These are phyloP conservation scores for Colletotrichum liriopes DNA, from an alignment of 2,329 filamentous ascomycete species.

Conservation along the genomic window DNA sequence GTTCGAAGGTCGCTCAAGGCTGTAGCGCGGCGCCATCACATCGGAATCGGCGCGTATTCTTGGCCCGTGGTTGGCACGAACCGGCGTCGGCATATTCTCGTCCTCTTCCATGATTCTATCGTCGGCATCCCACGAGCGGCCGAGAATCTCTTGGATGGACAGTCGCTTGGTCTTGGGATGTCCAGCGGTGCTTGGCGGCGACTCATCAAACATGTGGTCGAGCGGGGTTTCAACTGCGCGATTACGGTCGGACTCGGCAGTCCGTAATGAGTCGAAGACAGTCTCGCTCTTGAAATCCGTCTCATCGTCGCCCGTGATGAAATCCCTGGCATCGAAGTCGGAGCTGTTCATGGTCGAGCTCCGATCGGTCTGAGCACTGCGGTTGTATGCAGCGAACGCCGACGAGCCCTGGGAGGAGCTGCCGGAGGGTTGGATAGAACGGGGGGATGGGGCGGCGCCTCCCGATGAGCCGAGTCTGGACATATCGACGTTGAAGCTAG, in stretches of 20 bases:
- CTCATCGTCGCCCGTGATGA: conserved; percentile 81
- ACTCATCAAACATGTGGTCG: conserved; percentile 87
- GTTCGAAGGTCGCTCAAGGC: conserved; percentile 48
- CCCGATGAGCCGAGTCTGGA: conserved; percentile 63
- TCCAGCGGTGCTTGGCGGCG: conserved; percentile 73
- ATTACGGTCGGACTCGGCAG: conserved; percentile 76
- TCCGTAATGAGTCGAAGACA: conserved; percentile 83
- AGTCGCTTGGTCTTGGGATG: conserved; percentile 69
- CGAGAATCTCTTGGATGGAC: conserved; percentile 73
- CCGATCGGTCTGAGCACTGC: conserved; percentile 62
- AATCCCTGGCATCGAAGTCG: conserved; percentile 76
- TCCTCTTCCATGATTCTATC: conserved; percentile 76
- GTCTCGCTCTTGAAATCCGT: conserved; percentile 85
- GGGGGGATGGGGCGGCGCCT: conserved; percentile 53
- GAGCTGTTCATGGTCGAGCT: conserved; percentile 79
- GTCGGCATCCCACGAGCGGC: conserved; percentile 68
- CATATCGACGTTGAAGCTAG: conserved; percentile 70
- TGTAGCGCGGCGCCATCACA: conserved; percentile 48
- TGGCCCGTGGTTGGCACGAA: conserved; percentile 56
- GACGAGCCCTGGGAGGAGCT: conserved; percentile 59
- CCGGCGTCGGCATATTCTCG: conserved; percentile 69
- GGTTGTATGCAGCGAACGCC: conserved; percentile 58
- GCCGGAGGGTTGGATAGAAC: conserved; percentile 61
- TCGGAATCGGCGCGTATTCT: conserved; percentile 45
- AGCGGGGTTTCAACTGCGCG: conserved; percentile 79